Percentiles rank a stretch among this genome's conserved stretches.
These are phyloP conservation scores for Eucalyptus cloeziana DNA, from an alignment of 345 rosid species.

Conservation along the genomic window DNA sequence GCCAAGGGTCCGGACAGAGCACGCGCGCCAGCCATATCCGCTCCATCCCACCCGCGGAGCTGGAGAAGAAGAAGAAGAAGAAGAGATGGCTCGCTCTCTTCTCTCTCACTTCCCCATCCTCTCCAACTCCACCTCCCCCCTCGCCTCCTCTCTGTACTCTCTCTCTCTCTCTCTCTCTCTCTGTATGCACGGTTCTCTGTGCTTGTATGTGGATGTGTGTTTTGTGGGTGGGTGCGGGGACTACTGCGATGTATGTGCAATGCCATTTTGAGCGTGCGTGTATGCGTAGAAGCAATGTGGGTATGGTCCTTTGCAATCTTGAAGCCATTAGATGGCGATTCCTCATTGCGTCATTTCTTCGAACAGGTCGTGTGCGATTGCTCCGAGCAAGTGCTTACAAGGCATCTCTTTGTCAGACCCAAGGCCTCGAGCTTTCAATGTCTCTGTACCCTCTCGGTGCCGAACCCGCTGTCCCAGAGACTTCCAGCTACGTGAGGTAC, in stretches of 20 bases:
- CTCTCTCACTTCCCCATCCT: background rate
- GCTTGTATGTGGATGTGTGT: background rate
- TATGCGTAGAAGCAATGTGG: background rate
- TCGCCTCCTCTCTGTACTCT: background rate
- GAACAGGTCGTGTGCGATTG: slow-evolving; percentile 12
- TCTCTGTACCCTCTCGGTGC: slow-evolving; percentile 26
- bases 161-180: background rate
- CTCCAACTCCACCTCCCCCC: background rate
- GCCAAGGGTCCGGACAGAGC: background rate
- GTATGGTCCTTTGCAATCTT: background rate
- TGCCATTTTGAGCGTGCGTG: background rate
- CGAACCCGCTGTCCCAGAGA: slow-evolving; percentile 11
- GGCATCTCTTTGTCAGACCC: background rate
- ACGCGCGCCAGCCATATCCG: background rate
- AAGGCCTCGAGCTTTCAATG: slow-evolving; percentile 15
- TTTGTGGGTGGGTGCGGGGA: background rate
- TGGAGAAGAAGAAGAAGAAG: background rate
- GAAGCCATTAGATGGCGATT: background rate
- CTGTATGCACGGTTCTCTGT: background rate
- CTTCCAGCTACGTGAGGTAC: slow-evolving; percentile 28
- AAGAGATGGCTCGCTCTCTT: background rate
- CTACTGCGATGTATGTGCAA: background rate
- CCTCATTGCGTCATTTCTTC: background rate
- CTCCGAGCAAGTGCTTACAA: background rate
- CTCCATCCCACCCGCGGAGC: background rate